Evolutionary conservation across 306 rosid genomes (phyloP).

Genomic region (Castanopsis chinensis): DNA sequence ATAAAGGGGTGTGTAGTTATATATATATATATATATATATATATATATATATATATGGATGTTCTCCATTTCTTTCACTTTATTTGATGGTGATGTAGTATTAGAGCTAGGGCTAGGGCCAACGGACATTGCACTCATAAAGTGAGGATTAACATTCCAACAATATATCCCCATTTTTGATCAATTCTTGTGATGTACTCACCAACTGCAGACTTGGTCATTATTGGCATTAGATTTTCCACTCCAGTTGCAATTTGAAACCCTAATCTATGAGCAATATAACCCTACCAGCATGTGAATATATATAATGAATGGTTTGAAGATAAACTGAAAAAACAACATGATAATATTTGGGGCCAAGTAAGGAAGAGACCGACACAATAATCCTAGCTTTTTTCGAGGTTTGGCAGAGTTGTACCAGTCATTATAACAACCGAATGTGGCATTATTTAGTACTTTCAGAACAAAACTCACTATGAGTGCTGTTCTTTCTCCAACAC

Average conservation of each 20-base stretch:
- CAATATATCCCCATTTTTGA: neutral
- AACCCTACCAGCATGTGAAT: conserved; percentile 42
- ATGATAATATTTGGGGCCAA: conserved; percentile 45
- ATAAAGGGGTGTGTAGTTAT: neutral
- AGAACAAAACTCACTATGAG: conserved; percentile 21
- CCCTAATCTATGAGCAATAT: conserved; percentile 18
- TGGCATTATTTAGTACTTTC: conserved; percentile 46
- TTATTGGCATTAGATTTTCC: conserved; percentile 28
- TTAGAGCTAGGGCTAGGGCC: neutral
- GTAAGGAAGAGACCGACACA: conserved; percentile 42
- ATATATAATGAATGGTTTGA: conserved; percentile 37
- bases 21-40: neutral
- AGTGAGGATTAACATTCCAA: neutral
- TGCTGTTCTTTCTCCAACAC: conserved; percentile 37
- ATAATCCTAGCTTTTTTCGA: conserved; percentile 36
- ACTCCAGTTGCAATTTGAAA: conserved; percentile 15
- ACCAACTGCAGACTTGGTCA: conserved; percentile 21
- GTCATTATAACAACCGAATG: conserved; percentile 30
- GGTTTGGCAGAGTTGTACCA: conserved; percentile 16
- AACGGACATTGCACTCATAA: conserved; percentile 25
- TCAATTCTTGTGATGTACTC: conserved; percentile 31
- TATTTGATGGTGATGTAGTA: neutral
- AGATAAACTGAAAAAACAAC: conserved; percentile 40
- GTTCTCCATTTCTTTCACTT: neutral
- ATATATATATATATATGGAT: neutral